Evolutionary conservation across 768 basidiomycete species (phyloP).

Genomic region (Calocybe gangraenosa): DNA sequence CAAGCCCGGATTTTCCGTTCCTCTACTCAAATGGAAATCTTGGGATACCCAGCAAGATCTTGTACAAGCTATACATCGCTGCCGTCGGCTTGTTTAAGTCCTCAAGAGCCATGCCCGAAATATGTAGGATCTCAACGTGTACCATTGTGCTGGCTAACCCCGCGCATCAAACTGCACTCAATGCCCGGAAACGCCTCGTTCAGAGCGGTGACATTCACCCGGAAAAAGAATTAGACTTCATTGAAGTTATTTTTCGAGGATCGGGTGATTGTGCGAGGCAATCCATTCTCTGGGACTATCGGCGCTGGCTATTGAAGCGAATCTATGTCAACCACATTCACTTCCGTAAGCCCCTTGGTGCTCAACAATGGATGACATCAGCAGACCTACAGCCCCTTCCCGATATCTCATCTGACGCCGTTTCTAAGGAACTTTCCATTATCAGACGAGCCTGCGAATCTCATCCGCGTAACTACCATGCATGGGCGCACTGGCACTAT

Average conservation of each 20-base stretch:
- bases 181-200: conserved; percentile 53
- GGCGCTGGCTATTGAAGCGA: conserved; percentile 55
- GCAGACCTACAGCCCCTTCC: conserved; percentile 25
- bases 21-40: conserved; percentile 54
- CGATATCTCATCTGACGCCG: conserved; percentile 28
- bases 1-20: conserved; percentile 41
- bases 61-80: conserved; percentile 47
- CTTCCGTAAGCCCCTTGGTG: not conserved
- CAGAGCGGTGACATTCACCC: conserved; percentile 29
- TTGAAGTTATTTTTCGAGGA: conserved; percentile 43
- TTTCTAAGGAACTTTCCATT: conserved; percentile 46
- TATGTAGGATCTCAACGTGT: conserved; percentile 30
- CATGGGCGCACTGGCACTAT: conserved; percentile 61
- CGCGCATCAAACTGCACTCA: conserved; percentile 65
- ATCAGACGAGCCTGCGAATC: conserved; percentile 48
- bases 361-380: conserved; percentile 20
- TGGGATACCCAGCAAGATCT: conserved; percentile 58
- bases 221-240: conserved; percentile 43
- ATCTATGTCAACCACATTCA: conserved; percentile 21
- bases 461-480: conserved; percentile 73
- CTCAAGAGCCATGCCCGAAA: conserved; percentile 18
- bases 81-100: conserved; percentile 34
- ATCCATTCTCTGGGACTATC: conserved; percentile 66
- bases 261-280: conserved; percentile 58
- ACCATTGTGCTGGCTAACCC: conserved; percentile 64